Evolutionary conservation across 2,329 filamentous ascomycete species (phyloP).

Genomic region (Neofusicoccum laricinum): DNA sequence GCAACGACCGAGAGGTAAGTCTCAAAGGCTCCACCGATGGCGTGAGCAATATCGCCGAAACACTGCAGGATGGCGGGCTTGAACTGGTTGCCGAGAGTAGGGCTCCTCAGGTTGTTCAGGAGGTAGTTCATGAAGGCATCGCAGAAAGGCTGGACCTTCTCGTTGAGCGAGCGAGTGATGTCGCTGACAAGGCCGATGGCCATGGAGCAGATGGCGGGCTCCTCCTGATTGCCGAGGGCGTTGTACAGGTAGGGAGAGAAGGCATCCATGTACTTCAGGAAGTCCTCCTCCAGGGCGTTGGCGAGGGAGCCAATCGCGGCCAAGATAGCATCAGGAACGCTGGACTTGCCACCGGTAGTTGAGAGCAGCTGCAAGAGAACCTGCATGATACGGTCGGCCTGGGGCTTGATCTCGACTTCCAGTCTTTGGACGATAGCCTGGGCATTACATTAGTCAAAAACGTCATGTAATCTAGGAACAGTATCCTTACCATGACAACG

Average conservation of each 20-base stretch:
- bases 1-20: conserved; percentile 90
- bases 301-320: conserved; percentile 89
- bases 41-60: conserved; percentile 95
- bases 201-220: conserved; percentile 91
- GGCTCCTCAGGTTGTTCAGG: conserved; percentile 86
- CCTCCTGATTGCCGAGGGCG: conserved; percentile 91
- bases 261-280: conserved; percentile 95
- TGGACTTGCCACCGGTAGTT: conserved; percentile 79
- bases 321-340: conserved; percentile 91
- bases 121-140: conserved; percentile 98
- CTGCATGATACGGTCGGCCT: conserved; percentile 92
- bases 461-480: conserved; percentile 9
- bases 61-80: conserved; percentile 98
- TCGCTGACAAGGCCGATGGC: conserved; percentile 97
- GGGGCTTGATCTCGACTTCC: conserved; percentile 85
- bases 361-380: conserved; percentile 76
- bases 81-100: conserved; percentile 88
- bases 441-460: neutral
- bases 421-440: conserved; percentile 81
- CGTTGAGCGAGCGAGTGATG: conserved; percentile 86
- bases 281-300: conserved; percentile 87
- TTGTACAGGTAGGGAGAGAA: conserved; percentile 92
- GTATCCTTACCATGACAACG: conserved; percentile 64
- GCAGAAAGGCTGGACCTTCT: conserved; percentile 90
- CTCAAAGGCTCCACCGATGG: conserved; percentile 89